Evolutionary conservation across 192 early-diverging fungal species (phyloP).

Genomic region (Rhizoclosmatium sp.): DNA sequence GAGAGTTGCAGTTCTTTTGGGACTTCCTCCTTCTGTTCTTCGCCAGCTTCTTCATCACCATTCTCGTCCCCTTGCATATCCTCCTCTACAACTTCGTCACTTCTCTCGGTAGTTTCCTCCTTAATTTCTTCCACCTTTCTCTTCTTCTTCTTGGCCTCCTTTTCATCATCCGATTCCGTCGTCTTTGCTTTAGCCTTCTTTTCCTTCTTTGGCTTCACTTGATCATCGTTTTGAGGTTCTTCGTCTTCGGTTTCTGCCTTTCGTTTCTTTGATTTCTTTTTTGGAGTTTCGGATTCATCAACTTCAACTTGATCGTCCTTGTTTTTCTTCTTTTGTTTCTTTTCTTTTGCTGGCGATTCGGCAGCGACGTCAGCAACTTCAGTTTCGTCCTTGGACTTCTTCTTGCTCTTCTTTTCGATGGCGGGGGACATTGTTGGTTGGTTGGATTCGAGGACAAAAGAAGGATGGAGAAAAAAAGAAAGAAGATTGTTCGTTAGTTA

Average conservation of each 20-base stretch:
- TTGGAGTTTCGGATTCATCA: conserved; percentile 3
- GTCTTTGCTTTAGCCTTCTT: conserved; percentile 30
- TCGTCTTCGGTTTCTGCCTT: conserved; percentile 30
- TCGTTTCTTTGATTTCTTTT: conserved; percentile 5
- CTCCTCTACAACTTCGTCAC: conserved; percentile 41
- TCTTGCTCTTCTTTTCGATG: conserved; percentile 46
- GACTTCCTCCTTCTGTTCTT: conserved; percentile 21
- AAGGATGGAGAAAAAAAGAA: too few relatives aligned
- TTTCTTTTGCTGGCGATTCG: conserved; percentile 46
- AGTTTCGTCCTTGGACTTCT: conserved; percentile 48
- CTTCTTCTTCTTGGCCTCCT: not conserved
- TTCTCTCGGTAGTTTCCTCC: conserved; percentile 34
- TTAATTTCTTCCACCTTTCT: conserved; percentile 18
- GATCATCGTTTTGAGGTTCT: not conserved
- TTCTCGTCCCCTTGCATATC: conserved; percentile 28
- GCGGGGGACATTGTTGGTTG: not conserved
- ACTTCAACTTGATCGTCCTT: conserved; percentile 45
- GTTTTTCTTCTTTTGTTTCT: conserved; percentile 60
- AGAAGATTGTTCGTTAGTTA: too few relatives aligned
- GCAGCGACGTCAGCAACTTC: conserved; percentile 23
- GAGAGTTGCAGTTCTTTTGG: conserved; percentile 48
- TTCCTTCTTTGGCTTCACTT: conserved; percentile 4
- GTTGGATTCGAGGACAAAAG: not conserved
- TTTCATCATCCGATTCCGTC: conserved; percentile 9
- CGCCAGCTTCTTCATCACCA: not conserved